Evolutionary conservation across 1,284 basidiomycete species (phyloP), one percentile per base, ranked within the genome.

Genomic region (Apiotrichum siamense): DNA sequence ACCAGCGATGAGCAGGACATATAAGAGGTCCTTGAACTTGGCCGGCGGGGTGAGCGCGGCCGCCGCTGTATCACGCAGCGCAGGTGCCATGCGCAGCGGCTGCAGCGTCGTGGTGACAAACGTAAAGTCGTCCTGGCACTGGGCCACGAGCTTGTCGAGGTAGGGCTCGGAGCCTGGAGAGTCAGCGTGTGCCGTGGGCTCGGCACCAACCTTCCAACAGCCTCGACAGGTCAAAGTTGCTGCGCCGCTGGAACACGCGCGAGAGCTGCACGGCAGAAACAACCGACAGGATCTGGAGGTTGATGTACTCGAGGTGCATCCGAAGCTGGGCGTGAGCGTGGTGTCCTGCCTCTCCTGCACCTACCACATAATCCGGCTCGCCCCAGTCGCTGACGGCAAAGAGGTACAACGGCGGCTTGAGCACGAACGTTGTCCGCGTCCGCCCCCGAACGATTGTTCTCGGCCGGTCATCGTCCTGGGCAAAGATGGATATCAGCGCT

Each of bases 281-380:
- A 24, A 97, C 83, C 58, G 88, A 92, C 42, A 97, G 74, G 44
- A 97, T 87, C 73, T 96, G 92, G 4, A 94, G 77, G 69, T 98
- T 86, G 10, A 98, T 79, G 72, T 94, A 93, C 69, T 97, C 93
- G 58, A 98, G 81, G 76, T 97, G 94, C 41, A 84, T 82, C 42
- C 92, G 83, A 58, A 88, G 85, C 92, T 96, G 82, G n/a, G n/a
- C n/a, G n/a, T n/a, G n/a, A n/a, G n/a, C n/a, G n/a, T n/a, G n/a
- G n/a, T n/a, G n/a, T n/a, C n/a, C n/a, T n/a, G n/a, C n/a, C n/a
- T n/a, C n/a, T n/a, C n/a, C 29, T 31, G 12, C 12, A 80, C 88
- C 78, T 76, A 94, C 89, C 61, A 93, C 85, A 59, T 86, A 87
- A 71, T 94, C 90, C 0, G 93, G 91, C 72, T 96, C 92, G 25